These are phyloP conservation scores for Mentha longifolia DNA, from an alignment of 257 asterid species.

Conservation along the genomic window DNA sequence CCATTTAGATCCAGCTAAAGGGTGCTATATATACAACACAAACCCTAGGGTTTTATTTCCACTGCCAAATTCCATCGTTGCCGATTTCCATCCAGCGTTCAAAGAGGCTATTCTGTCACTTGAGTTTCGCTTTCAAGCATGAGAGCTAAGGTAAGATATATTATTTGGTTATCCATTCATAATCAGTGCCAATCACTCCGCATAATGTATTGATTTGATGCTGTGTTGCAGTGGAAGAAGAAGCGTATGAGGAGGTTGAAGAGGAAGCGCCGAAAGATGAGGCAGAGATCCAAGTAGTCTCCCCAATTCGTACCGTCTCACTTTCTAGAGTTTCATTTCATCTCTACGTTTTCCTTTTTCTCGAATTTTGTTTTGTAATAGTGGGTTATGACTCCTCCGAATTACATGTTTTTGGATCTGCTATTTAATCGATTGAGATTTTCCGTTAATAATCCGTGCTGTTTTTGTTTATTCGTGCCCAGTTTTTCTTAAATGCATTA, in stretches of 20 bases:
- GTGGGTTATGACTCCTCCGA: slow-evolving; percentile 5
- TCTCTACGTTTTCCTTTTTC: slow-evolving; percentile 3
- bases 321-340: slow-evolving; percentile 23
- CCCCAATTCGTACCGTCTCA: background rate
- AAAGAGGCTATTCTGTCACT: too few species aligned
- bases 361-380: slow-evolving; percentile 19
- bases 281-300: slow-evolving; percentile 46
- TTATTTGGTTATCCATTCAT: background rate
- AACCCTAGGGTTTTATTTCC: too few species aligned
- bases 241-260: slow-evolving; percentile 50
- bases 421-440: slow-evolving; percentile 22
- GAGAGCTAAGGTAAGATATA: slow-evolving; percentile 39
- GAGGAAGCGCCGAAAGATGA: slow-evolving; percentile 54
- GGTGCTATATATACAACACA: too few species aligned
- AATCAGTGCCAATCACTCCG: background rate
- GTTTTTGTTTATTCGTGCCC: too few species aligned
- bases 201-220: background rate
- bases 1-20: too few species aligned
- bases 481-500: too few species aligned
- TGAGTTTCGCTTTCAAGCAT: slow-evolving; percentile 22
- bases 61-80: too few species aligned
- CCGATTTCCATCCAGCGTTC: too few species aligned
- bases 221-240: slow-evolving; percentile 42
- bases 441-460: too few species aligned
- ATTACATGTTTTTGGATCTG: slow-evolving; percentile 25